phyloP scores from a whole-genome alignment of 148 eudicot species.

The Cornus kousa region DNA sequence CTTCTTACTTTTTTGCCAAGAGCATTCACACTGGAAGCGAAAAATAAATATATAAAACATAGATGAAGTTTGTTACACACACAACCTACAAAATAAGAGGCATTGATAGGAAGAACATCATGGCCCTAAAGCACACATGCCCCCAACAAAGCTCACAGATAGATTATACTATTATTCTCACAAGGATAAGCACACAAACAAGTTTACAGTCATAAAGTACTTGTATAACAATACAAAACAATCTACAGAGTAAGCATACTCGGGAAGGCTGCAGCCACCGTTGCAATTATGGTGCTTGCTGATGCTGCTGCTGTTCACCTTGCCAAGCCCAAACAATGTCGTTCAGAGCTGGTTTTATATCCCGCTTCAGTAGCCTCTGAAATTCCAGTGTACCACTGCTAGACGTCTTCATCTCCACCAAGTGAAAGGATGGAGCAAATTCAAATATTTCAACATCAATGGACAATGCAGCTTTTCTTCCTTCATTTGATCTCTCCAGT shows the following conservation, averaged over 20 bases:
- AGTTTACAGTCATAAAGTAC: neutral
- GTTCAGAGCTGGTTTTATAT: slow-evolving; percentile 2
- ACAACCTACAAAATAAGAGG: neutral
- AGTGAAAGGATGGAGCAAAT: slow-evolving; percentile 2
- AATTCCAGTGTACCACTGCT: neutral
- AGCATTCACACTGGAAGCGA: neutral
- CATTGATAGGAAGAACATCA: neutral
- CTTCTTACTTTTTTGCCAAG: neutral
- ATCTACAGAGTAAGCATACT: neutral
- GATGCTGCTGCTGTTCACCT: slow-evolving; percentile 1
- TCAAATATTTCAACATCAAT: slow-evolving; percentile 2
- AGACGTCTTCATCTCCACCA: slow-evolving; percentile 6
- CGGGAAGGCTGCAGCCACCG: neutral
- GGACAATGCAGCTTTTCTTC: neutral
- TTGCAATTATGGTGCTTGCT: neutral
- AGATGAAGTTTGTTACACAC: neutral
- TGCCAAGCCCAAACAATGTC: slow-evolving; percentile 9
- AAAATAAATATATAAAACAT: neutral
- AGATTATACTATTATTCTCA: neutral
- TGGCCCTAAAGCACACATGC: neutral
- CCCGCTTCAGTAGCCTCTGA: neutral
- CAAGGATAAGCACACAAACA: neutral
- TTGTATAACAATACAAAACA: neutral
- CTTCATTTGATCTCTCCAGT: slow-evolving; percentile 2
- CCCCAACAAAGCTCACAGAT: neutral